Base-by-base conservation (phyloP, 164 flowering plant species). In the Aristolochia californica region DNA sequence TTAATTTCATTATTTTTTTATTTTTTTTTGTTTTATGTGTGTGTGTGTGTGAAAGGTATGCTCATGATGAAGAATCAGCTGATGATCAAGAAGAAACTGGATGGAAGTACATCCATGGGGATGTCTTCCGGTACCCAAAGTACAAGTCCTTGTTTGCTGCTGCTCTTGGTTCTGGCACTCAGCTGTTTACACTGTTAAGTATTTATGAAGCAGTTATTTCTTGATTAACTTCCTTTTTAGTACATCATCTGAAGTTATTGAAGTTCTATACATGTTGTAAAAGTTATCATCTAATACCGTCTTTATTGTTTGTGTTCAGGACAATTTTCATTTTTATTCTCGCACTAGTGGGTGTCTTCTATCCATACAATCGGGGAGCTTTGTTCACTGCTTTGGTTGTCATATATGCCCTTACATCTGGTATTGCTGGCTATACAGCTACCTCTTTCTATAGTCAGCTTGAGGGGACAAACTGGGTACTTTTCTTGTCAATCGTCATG, bases 301-400 rank as follows among this genome's bases (percentile, higher is more conserved):
- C 14, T 11, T 40, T 20, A n/a, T 23, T 16, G 20, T 59, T 45
- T 23, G 20, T 58, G 53, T 13, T 10, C 75, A 74, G 78, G 24
- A 68, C 78, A 7, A 63, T 74, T 27, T 74, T 74, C 70, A 71
- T 71, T 51, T 74, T 74, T 43, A 45, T 68, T 27, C 70, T 74
- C 26, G 75, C 78, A 1, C 64, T 74, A 43, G 78, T 74, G 59
- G 75, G 75, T 34, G 75, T 68, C 18, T 74, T 71, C 66, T 71
- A 74, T 61, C 78, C 78, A 51, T 74, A 74, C 69, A 74, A 74
- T 57, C 64, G 78, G 25, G 78, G 78, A 28, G 78, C 78, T 40
- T 62, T 74, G 4, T 68, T 74, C 59, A 74, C 78, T 40, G 78
- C 78, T 14, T 58, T 74, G 52, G 78, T 74, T 48, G 68, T 74